phyloP scores from a whole-genome alignment of 2,329 filamentous ascomycete genomes.

The Cercospora sesami region DNA sequence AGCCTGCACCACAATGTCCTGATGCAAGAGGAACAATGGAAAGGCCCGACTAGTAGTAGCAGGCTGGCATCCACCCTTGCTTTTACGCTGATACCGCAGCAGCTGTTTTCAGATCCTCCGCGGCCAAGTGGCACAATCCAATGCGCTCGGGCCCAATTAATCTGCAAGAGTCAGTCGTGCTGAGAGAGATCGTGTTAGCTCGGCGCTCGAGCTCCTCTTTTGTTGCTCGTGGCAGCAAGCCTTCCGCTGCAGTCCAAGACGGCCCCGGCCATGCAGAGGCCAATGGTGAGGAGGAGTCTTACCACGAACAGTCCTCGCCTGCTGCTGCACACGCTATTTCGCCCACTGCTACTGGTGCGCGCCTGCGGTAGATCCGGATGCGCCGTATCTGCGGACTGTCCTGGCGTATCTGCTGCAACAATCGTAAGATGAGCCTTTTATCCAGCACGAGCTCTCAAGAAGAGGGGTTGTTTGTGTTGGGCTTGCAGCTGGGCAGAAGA shows the following conservation, averaged over 20 bases:
- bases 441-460: not conserved
- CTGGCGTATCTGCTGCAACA: not conserved
- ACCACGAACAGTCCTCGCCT: slow-evolving; percentile 6
- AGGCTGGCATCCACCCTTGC: not conserved
- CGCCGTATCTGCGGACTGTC: not conserved
- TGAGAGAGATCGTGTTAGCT: not conserved
- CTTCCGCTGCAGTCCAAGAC: not conserved
- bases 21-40: slow-evolving; percentile 3
- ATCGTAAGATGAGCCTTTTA: slow-evolving; percentile 1
- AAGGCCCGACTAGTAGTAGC: slow-evolving; percentile 1
- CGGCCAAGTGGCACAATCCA: slow-evolving; percentile 4
- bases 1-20: not conserved
- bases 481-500: not conserved
- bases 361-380: not conserved
- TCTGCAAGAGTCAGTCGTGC: not conserved
- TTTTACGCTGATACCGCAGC: not conserved
- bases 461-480: not conserved
- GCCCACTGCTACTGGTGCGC: not conserved
- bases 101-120: not conserved
- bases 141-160: not conserved
- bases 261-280: not conserved
- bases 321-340: not conserved
- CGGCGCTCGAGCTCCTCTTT: not conserved
- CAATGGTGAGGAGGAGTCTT: not conserved
- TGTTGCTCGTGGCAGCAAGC: slow-evolving; percentile 10